Evolutionary conservation across 225 moss, liverwort and hornwort genomes (phyloP).

Genomic region (Antitrichia curtipendula): DNA sequence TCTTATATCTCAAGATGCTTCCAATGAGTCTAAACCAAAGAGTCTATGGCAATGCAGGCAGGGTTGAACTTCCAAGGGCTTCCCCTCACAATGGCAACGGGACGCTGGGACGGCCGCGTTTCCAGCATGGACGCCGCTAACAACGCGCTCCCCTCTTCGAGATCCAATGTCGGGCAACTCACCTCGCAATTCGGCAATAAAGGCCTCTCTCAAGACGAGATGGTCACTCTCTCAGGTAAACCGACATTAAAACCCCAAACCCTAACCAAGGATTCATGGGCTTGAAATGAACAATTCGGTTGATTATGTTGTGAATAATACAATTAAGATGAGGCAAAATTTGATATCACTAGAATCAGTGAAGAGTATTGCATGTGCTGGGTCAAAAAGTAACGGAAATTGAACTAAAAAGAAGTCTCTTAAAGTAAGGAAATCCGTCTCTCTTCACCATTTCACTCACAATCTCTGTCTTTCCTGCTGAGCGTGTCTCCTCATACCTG

Average conservation of each 20-base stretch:
- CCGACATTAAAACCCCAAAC: not conserved
- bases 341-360: not conserved
- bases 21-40: not conserved
- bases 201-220: slow-evolving; percentile 47
- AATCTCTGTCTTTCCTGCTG: not conserved
- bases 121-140: slow-evolving; percentile 26
- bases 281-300: not conserved
- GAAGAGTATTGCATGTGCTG: not conserved
- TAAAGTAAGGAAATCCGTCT: not conserved
- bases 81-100: slow-evolving; percentile 36
- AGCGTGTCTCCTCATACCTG: not conserved
- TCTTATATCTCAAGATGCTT: not conserved
- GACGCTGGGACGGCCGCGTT: slow-evolving; percentile 56
- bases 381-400: not conserved
- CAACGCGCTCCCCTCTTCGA: slow-evolving; percentile 20
- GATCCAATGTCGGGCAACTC: slow-evolving; percentile 17
- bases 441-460: not conserved
- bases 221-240: slow-evolving; percentile 56
- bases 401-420: not conserved
- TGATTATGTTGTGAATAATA: not conserved
- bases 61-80: slow-evolving; percentile 31
- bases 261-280: not conserved
- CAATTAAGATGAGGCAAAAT: too few species aligned
- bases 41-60: slow-evolving; percentile 4
- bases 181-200: slow-evolving; percentile 17